Base-by-base conservation (phyloP, 78 protist genomes). In the Cavenderia fasciculata region DNA sequence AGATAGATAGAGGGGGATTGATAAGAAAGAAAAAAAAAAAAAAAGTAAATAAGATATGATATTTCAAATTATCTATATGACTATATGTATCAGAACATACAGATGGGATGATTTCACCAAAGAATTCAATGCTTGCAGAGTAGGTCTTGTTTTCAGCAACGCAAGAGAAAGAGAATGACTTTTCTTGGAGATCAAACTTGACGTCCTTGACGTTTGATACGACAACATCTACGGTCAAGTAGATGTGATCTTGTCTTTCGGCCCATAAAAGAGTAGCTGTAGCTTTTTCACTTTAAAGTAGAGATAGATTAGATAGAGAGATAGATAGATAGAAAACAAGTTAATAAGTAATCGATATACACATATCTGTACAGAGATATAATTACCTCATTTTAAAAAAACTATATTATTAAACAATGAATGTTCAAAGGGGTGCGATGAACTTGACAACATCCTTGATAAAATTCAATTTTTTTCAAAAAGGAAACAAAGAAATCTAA, bases 171-270 rank as follows among this genome's bases (percentile, higher is more conserved):
- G 62, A 21, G 54, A 82, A 29, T 16, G 52, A 59, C 14, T 34
- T 54, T 7, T 59, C 34, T 68, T 82, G 52, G 49, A 82, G 19
- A n/a, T 65, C 47, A 41, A 47, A 29, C 25, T 56, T 59, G 41
- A 51, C 16, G 0, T 74, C 57, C 4, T 56, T 36, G 11, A 12
- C 69, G 21, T 46, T 19, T 46, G 25, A 16, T 7, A 62, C 34
- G 4, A 29, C 27, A 25, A 40, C 76, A 12, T 65, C 90, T 27
- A 82, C 33, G 16, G 74, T 68, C 29, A 82, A 41, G 19, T 40
- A 82, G 10, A 82, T 27, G 31, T 7, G 7, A 7, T 82, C 78
- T 56, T 40, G 68, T 52, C 90, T 49, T 44, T 82, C 90, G 14
- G 90, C 73, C 90, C 90, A 82, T 27, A n/a, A n/a, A n/a, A n/a